Conservation (phyloP, 2,329 filamentous ascomycete species). For the Microcera coccophila region DNA sequence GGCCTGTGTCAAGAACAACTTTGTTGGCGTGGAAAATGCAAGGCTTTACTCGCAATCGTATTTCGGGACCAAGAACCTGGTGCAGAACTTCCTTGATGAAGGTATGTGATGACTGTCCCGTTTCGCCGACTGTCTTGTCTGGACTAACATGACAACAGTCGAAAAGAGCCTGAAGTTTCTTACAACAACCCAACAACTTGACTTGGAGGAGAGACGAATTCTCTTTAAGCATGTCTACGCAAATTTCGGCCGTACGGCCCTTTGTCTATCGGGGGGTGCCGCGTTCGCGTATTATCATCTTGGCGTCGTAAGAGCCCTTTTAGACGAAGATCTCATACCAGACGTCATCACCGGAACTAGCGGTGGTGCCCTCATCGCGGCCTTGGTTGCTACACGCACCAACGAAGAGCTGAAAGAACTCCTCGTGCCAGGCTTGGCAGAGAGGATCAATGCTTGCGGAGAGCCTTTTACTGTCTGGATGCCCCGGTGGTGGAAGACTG, state of each 20-base stretch:
- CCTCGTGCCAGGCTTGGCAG: slow-evolving; percentile 80
- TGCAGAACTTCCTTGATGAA: slow-evolving; percentile 88
- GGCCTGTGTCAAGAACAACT: slow-evolving; percentile 96
- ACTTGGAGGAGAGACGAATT: slow-evolving; percentile 67
- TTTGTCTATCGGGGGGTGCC: slow-evolving; percentile 90
- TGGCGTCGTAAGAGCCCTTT: slow-evolving; percentile 81
- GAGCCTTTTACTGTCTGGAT: slow-evolving; percentile 75
- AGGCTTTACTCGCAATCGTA: slow-evolving; percentile 97
- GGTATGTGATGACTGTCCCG: slow-evolving; percentile 40
- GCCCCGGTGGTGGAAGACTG: slow-evolving; percentile 83
- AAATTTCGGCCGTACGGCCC: slow-evolving; percentile 87
- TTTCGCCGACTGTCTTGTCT: background rate
- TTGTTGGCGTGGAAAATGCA: slow-evolving; percentile 89
- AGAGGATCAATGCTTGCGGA: slow-evolving; percentile 78
- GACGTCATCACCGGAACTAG: slow-evolving; percentile 96
- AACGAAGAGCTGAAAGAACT: slow-evolving; percentile 84
- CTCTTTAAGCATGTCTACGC: slow-evolving; percentile 86
- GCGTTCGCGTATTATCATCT: slow-evolving; percentile 97
- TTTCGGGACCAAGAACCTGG: slow-evolving; percentile 91
- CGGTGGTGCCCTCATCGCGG: slow-evolving; percentile 86
- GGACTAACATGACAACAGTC: slow-evolving; percentile 42
- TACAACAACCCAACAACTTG: slow-evolving; percentile 62
- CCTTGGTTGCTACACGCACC: slow-evolving; percentile 80
- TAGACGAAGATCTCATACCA: slow-evolving; percentile 81
- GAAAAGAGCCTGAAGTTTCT: slow-evolving; percentile 65